Evolutionary conservation across 768 basidiomycete genomes (phyloP).

Genomic region (Lentinula edodes): DNA sequence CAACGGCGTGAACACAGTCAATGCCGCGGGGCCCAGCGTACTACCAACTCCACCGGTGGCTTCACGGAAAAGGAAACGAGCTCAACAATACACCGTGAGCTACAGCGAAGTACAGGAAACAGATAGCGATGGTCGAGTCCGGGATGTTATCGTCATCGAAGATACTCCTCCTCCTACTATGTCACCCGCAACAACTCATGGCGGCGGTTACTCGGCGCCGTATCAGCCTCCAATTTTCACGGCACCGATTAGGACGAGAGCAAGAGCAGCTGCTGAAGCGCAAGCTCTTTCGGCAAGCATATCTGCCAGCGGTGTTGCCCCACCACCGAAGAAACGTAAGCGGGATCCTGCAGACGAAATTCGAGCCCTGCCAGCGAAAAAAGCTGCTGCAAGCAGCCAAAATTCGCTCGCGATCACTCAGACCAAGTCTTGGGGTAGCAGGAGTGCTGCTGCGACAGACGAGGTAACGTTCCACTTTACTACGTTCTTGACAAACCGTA

Average conservation of each 20-base stretch:
- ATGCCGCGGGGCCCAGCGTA: conserved; percentile 50
- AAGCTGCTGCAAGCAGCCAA: conserved; percentile 44
- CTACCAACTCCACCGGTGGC: conserved; percentile 68
- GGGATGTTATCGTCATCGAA: conserved; percentile 90
- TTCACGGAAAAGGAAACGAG: conserved; percentile 79
- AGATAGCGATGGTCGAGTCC: conserved; percentile 67
- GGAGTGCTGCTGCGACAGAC: conserved; percentile 57
- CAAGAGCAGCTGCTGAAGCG: conserved; percentile 82
- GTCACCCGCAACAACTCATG: conserved; percentile 70
- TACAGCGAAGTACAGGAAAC: conserved; percentile 88
- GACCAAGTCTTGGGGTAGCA: conserved; percentile 63
- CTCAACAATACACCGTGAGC: conserved; percentile 75
- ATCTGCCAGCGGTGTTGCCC: conserved; percentile 58
- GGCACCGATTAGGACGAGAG: conserved; percentile 77
- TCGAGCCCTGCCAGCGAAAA: conserved; percentile 64
- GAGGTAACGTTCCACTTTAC: conserved; percentile 47
- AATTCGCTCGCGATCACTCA: conserved; percentile 43
- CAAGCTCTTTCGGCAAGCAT: conserved; percentile 69
- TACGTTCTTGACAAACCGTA: conserved; percentile 15
- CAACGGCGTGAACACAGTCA: conserved; percentile 34
- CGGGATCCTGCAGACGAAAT: conserved; percentile 71
- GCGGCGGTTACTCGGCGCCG: conserved; percentile 67
- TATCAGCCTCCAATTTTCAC: conserved; percentile 74
- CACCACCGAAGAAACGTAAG: conserved; percentile 80
- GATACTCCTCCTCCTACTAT: conserved; percentile 85